Evolutionary conservation across 1,284 basidiomycete genomes (phyloP), one percentile per base, ranked within the genome.

Genomic region (Hymenochaete sp.): DNA sequence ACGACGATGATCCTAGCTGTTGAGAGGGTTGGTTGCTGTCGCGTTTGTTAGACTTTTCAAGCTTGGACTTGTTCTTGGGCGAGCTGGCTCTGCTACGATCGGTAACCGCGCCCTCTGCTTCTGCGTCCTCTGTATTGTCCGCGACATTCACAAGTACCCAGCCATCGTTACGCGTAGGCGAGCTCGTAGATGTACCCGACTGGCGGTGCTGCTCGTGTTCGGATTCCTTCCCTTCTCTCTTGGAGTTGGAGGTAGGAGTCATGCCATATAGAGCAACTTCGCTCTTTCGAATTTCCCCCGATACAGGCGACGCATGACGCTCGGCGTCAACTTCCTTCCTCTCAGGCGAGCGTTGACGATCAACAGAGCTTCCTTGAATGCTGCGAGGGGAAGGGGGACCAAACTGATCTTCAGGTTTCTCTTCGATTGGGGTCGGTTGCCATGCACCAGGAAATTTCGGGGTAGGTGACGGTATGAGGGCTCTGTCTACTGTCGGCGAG

Each of bases 381-480:
- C 14, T 32, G 13, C 25, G 21, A 18, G 13, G 28, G 8, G 36
- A 40, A 1, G 33, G 14, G 11, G 45, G 14, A 42, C 35, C 49
- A 10, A 39, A 48, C n/a, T 53, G 56, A n/a, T 57, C 62, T 49
- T 67, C 64, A 33, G 58, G 45, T 40, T 60, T 63, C 52, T 70
- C 68, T 19, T 65, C 62, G 8, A 66, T 63, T 3, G 69, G 68
- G 5, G 63, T 64, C 3, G 67, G 61, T 41, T 67, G 63, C 70
- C 69, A 72, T 19, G 63, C 67, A 8, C 68, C 70, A 46, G 70
- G 67, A 14, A 70, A 55, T 22, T 54, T 56, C 10, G 62, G 66
- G 9, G 54, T 59, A 6, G 52, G 46, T 5, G 65, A 63, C 4
- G 52, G 52, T 2, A n/a, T n/a, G n/a, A n/a, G n/a, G n/a, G n/a